Evolutionary conservation across 768 basidiomycete genomes (phyloP).

Genomic region (Tulasnella sp.): DNA sequence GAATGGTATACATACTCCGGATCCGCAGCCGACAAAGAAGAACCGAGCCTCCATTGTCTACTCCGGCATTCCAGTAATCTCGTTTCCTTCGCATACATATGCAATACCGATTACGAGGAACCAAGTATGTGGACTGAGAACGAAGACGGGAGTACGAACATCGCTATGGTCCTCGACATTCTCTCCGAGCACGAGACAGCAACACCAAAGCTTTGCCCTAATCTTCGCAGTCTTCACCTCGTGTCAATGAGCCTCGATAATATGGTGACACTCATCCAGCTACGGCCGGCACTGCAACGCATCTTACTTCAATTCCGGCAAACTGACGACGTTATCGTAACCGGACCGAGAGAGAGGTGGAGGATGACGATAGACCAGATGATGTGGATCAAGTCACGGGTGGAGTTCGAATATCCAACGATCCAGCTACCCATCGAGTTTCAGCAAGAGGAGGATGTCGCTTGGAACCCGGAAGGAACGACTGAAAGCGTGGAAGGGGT

Average conservation of each 20-base stretch:
- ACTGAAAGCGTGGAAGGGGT: neutral
- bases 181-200: neutral
- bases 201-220: neutral
- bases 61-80: neutral
- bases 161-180: neutral
- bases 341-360: neutral
- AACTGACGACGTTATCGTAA: neutral
- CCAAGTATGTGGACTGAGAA: neutral
- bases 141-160: neutral
- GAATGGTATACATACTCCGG: neutral
- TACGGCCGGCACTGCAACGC: neutral
- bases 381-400: neutral
- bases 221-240: neutral
- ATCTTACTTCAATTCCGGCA: neutral
- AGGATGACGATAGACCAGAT: neutral
- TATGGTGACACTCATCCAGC: neutral
- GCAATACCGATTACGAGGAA: neutral
- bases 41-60: neutral
- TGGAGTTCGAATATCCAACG: neutral
- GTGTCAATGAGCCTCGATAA: neutral
- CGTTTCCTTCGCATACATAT: neutral
- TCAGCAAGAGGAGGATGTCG: neutral
- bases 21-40: neutral
- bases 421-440: neutral
- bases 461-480: neutral